Evolutionary conservation across 2,329 filamentous ascomycete genomes (phyloP).

Genomic region (Epichloe elymi): DNA sequence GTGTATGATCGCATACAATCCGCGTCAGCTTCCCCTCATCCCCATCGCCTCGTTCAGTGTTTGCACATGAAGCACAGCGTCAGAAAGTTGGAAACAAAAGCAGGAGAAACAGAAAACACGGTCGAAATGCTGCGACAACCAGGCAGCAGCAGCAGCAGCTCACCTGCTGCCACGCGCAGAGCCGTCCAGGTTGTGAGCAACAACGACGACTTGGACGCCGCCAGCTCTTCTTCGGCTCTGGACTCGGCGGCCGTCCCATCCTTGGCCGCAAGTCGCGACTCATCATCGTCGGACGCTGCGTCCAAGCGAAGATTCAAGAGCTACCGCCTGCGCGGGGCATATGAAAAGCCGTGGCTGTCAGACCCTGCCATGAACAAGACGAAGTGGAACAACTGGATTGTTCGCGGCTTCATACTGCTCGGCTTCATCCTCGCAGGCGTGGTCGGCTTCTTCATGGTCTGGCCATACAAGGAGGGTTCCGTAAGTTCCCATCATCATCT

Average conservation of each 20-base stretch:
- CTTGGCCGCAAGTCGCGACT: background rate
- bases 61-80: too few species aligned
- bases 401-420: constrained; percentile 17
- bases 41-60: background rate
- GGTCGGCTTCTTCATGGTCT: constrained; percentile 19
- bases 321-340: constrained; percentile 19
- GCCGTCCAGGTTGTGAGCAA: background rate
- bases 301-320: constrained; percentile 17
- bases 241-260: background rate
- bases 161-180: background rate
- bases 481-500: constrained; percentile 6
- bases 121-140: background rate
- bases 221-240: constrained; percentile 1
- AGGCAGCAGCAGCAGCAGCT: background rate
- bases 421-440: constrained; percentile 21
- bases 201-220: background rate
- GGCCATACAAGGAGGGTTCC: constrained; percentile 13
- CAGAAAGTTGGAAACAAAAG: too few species aligned
- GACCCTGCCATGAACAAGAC: constrained; percentile 20
- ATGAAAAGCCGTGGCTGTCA: constrained; percentile 26
- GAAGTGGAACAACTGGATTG: constrained; percentile 22
- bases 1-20: background rate
- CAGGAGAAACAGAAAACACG: too few species aligned
- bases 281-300: constrained; percentile 2
- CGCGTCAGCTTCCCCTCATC: background rate